Evolutionary conservation across 2,329 filamentous ascomycete species (phyloP).

Genomic region (Neonectria faginata): DNA sequence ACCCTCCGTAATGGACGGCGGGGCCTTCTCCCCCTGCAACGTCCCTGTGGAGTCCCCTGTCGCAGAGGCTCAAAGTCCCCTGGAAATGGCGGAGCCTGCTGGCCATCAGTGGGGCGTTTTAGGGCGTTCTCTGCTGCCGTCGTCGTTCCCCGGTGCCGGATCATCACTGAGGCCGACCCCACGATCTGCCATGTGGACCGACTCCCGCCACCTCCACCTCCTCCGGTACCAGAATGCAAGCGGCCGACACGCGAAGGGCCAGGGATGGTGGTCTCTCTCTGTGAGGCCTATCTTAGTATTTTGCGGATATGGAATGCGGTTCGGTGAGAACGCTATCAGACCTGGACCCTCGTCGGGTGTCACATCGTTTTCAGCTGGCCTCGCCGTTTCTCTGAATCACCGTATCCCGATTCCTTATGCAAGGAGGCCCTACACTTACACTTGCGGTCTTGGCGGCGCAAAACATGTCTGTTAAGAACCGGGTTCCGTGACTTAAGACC

Average conservation of each 20-base stretch:
- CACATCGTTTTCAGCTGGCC: not conserved
- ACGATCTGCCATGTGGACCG: not conserved
- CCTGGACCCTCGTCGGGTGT: not conserved
- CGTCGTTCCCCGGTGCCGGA: slow-evolving; percentile 5
- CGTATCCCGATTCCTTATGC: not conserved
- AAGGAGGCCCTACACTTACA: not conserved
- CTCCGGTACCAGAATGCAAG: not conserved
- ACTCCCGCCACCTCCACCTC: not conserved
- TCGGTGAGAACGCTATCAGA: not conserved
- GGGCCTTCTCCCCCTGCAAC: not conserved
- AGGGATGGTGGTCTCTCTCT: not conserved
- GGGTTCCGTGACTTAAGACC: not conserved
- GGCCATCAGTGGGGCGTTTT: slow-evolving; percentile 5
- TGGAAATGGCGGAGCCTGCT: not conserved
- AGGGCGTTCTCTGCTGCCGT: no score
- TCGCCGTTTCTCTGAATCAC: not conserved
- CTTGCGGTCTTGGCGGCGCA: not conserved
- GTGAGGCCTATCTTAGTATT: not conserved
- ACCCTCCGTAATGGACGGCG: not conserved
- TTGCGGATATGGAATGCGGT: not conserved
- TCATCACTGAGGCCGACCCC: slow-evolving; percentile 10
- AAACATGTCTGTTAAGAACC: not conserved
- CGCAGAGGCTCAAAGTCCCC: not conserved
- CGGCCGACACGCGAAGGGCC: not conserved
- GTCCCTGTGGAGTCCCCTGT: not conserved